Evolutionary conservation across 495 filamentous ascomycete genomes (phyloP), one percentile per base, ranked within the genome.

Genomic region (Tetracladium setigerum): DNA sequence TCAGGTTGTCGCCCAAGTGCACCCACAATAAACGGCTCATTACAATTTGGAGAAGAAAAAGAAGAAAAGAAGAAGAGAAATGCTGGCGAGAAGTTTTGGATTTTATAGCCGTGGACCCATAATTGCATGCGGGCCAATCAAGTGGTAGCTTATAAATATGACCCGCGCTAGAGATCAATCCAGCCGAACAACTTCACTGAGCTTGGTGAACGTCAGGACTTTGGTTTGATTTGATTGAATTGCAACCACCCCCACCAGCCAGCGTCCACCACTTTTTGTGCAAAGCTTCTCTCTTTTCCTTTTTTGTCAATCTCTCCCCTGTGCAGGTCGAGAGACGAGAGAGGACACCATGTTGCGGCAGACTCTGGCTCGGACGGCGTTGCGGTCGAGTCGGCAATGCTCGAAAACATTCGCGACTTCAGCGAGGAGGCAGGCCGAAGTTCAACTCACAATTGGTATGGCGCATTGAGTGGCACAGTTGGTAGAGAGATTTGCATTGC

Each of bases 371-470:
- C 84, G 87, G 76, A 86, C 86, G 78, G 78, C 87, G 75, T 81
- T 79, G 76, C 84, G 87, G 77, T 80, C 82, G 58, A 72, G 78
- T 69, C 77, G 77, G 67, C 76, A 77, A 50, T 71, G 71, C 65
- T 72, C 74, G 59, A 77, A 86, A 67, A 67, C 81, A 58, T 92
- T 95, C 76, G 77, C 80, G 62, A 80, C 83, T 53, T 85, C 85
- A 55, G 54, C 77, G 44, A 74, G 68, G 66, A 79, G 86, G 62
- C 73, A 73, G 54, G 89, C 89, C 47, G 89, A 95, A 75, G 89
- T 95, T 58, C 86, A 95, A 79, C 82, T 95, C 60, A 95, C 89
- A 55, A 81, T 95, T 73, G 89, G 88, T 92, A 71, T 58, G 84
- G 63, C 44, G 40, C 46, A 50, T 51, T 55, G 46, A 27, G 31